These are phyloP conservation scores for Adansonia madagascariensis DNA, from an alignment of 441 rosid genomes.

Conservation along the genomic window DNA sequence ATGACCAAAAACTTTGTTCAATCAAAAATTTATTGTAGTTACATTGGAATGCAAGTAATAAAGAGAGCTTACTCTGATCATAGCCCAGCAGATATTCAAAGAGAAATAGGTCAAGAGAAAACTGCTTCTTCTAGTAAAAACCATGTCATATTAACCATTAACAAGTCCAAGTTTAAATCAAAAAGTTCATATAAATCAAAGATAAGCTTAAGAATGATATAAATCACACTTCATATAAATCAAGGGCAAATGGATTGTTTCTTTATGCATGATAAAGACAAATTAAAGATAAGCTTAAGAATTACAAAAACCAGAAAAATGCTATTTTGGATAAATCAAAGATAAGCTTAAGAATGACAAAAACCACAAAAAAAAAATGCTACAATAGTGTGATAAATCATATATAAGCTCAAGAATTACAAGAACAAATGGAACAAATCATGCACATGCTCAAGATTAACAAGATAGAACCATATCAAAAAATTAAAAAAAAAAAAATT, in stretches of 20 bases:
- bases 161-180: neutral
- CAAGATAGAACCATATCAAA: neutral
- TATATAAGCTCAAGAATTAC: neutral
- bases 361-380: neutral
- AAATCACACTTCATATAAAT: neutral
- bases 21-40: neutral
- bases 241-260: neutral
- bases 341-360: neutral
- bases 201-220: neutral
- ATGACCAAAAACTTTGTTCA: neutral
- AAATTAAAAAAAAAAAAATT: neutral
- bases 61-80: constrained; percentile 54
- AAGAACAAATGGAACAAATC: neutral
- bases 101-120: constrained; percentile 46
- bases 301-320: neutral
- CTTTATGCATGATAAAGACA: neutral
- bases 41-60: constrained; percentile 3
- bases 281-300: neutral
- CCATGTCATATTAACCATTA: constrained; percentile 17
- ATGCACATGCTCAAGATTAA: neutral
- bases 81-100: constrained; percentile 16
- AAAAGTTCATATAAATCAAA: neutral
- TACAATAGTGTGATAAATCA: neutral
- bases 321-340: neutral
- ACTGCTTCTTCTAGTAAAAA: constrained; percentile 21